Evolutionary conservation across 139 green algal genomes (phyloP).

Genomic region (Nannochloris sp.): DNA sequence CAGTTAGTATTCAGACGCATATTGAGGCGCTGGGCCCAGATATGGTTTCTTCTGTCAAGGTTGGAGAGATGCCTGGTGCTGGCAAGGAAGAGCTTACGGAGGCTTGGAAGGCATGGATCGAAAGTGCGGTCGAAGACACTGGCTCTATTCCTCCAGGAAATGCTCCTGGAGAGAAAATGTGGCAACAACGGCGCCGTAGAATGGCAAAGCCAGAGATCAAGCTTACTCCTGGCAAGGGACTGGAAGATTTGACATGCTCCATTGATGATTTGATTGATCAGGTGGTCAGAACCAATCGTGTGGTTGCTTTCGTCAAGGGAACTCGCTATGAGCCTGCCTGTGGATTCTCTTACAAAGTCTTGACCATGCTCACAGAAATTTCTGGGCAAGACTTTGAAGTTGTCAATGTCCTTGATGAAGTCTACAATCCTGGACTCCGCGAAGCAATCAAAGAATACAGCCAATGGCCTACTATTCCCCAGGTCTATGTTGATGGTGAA

Average conservation of each 20-base stretch:
- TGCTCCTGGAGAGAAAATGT: slow-evolving; percentile 50
- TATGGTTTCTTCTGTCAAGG: slow-evolving; percentile 41
- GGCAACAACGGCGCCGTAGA: slow-evolving; percentile 31
- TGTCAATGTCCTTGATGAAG: slow-evolving; percentile 90
- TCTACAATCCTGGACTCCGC: slow-evolving; percentile 75
- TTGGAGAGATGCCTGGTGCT: slow-evolving; percentile 34
- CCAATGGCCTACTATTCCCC: slow-evolving; percentile 93
- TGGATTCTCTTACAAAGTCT: slow-evolving; percentile 79
- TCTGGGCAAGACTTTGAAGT: slow-evolving; percentile 31
- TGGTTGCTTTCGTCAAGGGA: slow-evolving; percentile 88
- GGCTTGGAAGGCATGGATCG: slow-evolving; percentile 77
- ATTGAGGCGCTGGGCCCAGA: slow-evolving; percentile 58
- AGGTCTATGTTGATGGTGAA: slow-evolving; percentile 80
- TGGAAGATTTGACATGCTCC: slow-evolving; percentile 55
- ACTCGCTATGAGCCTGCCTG: slow-evolving; percentile 76
- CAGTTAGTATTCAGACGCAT: slow-evolving; percentile 56
- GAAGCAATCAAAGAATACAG: slow-evolving; percentile 88
- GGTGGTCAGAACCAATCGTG: slow-evolving; percentile 71
- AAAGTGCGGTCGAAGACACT: slow-evolving; percentile 51
- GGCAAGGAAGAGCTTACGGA: slow-evolving; percentile 57
- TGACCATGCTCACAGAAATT: slow-evolving; percentile 62
- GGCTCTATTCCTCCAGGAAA: slow-evolving; percentile 75
- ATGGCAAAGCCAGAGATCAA: slow-evolving; percentile 58
- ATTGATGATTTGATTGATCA: slow-evolving; percentile 67
- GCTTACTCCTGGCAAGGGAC: slow-evolving; percentile 69